Evolutionary conservation across 768 basidiomycete species (phyloP).

Genomic region (Boletus sp.): DNA sequence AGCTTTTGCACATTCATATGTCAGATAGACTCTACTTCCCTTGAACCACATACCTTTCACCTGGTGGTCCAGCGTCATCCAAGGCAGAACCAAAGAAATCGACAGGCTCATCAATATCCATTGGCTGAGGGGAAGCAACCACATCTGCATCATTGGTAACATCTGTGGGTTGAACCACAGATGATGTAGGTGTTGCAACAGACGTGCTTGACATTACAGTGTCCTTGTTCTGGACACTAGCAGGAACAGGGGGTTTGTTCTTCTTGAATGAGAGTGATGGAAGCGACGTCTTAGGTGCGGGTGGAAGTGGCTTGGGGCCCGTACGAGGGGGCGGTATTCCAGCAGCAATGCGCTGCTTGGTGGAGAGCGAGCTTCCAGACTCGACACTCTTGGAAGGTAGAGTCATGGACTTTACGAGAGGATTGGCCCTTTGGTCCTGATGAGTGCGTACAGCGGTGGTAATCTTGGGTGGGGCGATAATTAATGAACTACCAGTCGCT

Average conservation of each 20-base stretch:
- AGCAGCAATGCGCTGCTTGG: slow-evolving; percentile 49
- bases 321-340: slow-evolving; percentile 36
- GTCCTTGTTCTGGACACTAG: slow-evolving; percentile 16
- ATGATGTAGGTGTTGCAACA: slow-evolving; percentile 9
- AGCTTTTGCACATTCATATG: not conserved
- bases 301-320: slow-evolving; percentile 35
- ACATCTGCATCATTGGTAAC: not conserved
- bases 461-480: slow-evolving; percentile 16
- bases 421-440: slow-evolving; percentile 30
- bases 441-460: slow-evolving; percentile 22
- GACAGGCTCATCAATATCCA: slow-evolving; percentile 18
- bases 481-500: not conserved
- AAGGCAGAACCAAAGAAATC: slow-evolving; percentile 13
- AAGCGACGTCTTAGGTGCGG: slow-evolving; percentile 23
- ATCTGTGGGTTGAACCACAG: slow-evolving; percentile 1
- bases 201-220: not conserved
- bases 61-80: slow-evolving; percentile 5
- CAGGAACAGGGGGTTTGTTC: slow-evolving; percentile 20
- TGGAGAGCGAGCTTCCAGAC: slow-evolving; percentile 41
- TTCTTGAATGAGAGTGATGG: slow-evolving; percentile 47
- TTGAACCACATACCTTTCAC: slow-evolving; percentile 14
- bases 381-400: slow-evolving; percentile 23
- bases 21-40: not conserved
- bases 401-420: slow-evolving; percentile 33
- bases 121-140: slow-evolving; percentile 18